phyloP scores from a whole-genome alignment of 2,329 filamentous ascomycete genomes.

The Stagonosporopsis tanaceti region DNA sequence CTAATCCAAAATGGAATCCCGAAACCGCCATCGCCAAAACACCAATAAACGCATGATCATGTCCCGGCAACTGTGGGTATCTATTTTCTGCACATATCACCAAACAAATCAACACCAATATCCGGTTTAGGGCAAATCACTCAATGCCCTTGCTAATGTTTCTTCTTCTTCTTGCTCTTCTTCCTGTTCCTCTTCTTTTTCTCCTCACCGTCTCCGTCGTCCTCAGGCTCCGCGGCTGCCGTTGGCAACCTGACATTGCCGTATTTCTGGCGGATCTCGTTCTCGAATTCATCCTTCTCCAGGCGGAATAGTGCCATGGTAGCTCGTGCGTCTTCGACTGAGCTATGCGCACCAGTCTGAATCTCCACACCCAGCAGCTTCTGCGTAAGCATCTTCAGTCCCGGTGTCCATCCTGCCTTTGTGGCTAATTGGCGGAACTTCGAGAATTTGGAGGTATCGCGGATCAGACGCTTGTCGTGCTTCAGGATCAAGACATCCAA shows the following conservation, averaged over 20 bases:
- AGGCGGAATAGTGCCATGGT: constrained; percentile 88
- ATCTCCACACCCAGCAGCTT: constrained; percentile 67
- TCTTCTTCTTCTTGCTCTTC: constrained; percentile 50
- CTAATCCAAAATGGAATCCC: neutral
- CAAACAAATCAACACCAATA: neutral
- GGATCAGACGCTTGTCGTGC: constrained; percentile 78
- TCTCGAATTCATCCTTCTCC: constrained; percentile 85
- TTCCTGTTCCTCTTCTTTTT: constrained; percentile 48
- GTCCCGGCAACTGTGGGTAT: constrained; percentile 16
- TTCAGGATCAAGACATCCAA: constrained; percentile 76
- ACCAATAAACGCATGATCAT: constrained; percentile 4
- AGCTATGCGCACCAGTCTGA: constrained; percentile 67
- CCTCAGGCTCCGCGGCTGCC: constrained; percentile 31
- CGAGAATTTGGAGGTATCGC: constrained; percentile 83
- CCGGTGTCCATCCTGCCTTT: constrained; percentile 70
- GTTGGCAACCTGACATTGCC: constrained; percentile 38
- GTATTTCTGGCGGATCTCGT: constrained; percentile 75
- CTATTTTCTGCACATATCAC: constrained; percentile 5
- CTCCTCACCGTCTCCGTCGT: constrained; percentile 33
- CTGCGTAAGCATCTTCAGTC: constrained; percentile 66
- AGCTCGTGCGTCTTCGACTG: constrained; percentile 80
- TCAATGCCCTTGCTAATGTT: constrained; percentile 12
- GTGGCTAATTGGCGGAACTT: constrained; percentile 74
- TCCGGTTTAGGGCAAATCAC: neutral
- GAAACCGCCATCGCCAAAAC: constrained; percentile 5